Evolutionary conservation across 1,139 yeast genomes (phyloP).

Genomic region (Blastobotrys petasosporus): DNA sequence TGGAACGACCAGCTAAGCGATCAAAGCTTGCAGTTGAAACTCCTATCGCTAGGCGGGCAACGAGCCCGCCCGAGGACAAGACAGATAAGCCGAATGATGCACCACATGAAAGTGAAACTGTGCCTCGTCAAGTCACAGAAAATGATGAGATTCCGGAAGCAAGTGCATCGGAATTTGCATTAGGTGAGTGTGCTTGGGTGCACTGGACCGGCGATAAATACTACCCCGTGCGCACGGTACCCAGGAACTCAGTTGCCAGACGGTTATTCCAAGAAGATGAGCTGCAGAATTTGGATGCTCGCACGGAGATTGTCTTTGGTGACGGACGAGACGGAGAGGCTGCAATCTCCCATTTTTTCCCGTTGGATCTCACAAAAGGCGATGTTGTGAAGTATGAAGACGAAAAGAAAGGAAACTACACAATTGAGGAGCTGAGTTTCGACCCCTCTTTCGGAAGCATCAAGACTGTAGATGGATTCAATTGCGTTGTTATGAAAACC

Average conservation of each 20-base stretch:
- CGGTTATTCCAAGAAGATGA: not conserved
- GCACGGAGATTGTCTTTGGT: slow-evolving; percentile 16
- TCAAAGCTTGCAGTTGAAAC: slow-evolving; percentile 5
- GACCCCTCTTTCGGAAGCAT: not conserved
- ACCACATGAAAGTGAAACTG: no score
- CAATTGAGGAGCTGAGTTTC: slow-evolving; percentile 4
- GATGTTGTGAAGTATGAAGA: slow-evolving; percentile 12
- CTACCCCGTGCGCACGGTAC: slow-evolving; percentile 5
- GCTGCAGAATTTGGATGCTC: slow-evolving; percentile 1
- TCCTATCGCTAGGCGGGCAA: slow-evolving; percentile 3
- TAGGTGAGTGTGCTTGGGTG: slow-evolving; percentile 13
- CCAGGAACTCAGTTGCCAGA: not conserved
- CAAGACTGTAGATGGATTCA: slow-evolving; percentile 10
- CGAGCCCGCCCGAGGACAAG: no score
- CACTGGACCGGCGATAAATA: slow-evolving; percentile 12
- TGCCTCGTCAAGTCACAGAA: no score
- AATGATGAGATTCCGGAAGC: not conserved
- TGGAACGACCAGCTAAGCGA: slow-evolving; percentile 3
- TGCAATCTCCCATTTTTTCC: slow-evolving; percentile 12
- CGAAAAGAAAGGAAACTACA: slow-evolving; percentile 10
- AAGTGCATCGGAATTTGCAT: not conserved
- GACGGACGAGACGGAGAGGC: slow-evolving; percentile 20
- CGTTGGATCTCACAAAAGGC: slow-evolving; percentile 9
- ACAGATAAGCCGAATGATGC: no score
- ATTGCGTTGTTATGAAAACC: slow-evolving; percentile 9